phyloP scores from a whole-genome alignment of 495 filamentous ascomycete genomes.

The Cudoniella acicularis region DNA sequence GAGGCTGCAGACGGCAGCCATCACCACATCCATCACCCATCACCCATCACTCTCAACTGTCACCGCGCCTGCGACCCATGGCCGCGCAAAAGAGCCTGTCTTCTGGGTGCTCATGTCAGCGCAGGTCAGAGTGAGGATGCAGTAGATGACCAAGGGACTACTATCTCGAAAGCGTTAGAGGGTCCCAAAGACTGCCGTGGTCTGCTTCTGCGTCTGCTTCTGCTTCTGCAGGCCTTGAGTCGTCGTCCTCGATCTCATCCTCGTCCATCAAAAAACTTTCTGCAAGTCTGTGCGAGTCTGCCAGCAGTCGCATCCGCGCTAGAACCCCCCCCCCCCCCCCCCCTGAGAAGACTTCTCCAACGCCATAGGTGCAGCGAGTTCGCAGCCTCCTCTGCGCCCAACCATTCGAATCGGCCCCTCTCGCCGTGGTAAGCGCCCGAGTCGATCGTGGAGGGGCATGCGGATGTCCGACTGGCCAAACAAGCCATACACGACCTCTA shows the following conservation, averaged over 20 bases:
- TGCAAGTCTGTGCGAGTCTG: too few species aligned
- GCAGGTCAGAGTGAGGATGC: background rate
- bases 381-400: background rate
- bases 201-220: background rate
- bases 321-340: background rate
- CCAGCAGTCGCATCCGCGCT: background rate
- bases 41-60: background rate
- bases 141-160: background rate
- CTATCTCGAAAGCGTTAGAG: background rate
- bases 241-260: too few species aligned
- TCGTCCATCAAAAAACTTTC: too few species aligned
- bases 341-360: too few species aligned
- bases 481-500: constrained; percentile 11
- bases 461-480: constrained; percentile 6
- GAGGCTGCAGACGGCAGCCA: background rate
- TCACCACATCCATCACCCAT: background rate
- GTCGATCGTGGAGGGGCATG: background rate
- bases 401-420: background rate
- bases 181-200: background rate
- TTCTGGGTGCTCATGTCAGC: background rate
- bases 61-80: too few species aligned
- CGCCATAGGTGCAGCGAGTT: background rate
- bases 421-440: constrained; percentile 3
- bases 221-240: background rate
- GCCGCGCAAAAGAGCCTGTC: background rate